Conservation (phyloP, 176 grass and related monocot genomes). For the Cymbopogon citratus region DNA sequence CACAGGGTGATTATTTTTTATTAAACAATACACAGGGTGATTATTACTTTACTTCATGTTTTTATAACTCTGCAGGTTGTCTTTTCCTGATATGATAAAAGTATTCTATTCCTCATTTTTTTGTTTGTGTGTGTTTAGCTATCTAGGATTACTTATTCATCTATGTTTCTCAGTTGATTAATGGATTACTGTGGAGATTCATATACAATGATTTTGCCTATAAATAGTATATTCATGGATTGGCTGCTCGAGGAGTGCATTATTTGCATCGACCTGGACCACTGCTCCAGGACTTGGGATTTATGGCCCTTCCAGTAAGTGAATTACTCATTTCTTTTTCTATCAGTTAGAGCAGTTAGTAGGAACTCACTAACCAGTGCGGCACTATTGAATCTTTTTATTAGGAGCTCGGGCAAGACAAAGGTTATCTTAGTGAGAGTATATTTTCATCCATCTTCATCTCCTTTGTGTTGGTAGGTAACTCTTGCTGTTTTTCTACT, state of each 20-base stretch:
- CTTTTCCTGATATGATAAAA: neutral
- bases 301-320: constrained; percentile 94
- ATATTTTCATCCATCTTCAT: constrained; percentile 77
- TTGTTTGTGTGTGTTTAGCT: constrained; percentile 7
- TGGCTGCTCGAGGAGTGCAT: constrained; percentile 95
- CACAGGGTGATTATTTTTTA: too few relatives aligned
- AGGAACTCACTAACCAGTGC: neutral
- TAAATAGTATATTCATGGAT: constrained; percentile 89
- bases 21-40: neutral
- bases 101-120: neutral
- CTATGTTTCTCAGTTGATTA: constrained; percentile 41
- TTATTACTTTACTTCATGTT: neutral
- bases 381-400: constrained; percentile 22
- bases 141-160: constrained; percentile 22
- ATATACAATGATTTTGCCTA: constrained; percentile 45
- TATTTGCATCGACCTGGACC: constrained; percentile 95
- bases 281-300: constrained; percentile 85
- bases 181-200: constrained; percentile 39
- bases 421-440: constrained; percentile 74
- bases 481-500: neutral
- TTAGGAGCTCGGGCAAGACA: constrained; percentile 82
- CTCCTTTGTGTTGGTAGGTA: constrained; percentile 76
- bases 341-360: neutral
- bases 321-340: constrained; percentile 8
- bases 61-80: neutral